Evolutionary conservation across 2,329 filamentous ascomycete species (phyloP).

Genomic region (Aureobasidium musti): DNA sequence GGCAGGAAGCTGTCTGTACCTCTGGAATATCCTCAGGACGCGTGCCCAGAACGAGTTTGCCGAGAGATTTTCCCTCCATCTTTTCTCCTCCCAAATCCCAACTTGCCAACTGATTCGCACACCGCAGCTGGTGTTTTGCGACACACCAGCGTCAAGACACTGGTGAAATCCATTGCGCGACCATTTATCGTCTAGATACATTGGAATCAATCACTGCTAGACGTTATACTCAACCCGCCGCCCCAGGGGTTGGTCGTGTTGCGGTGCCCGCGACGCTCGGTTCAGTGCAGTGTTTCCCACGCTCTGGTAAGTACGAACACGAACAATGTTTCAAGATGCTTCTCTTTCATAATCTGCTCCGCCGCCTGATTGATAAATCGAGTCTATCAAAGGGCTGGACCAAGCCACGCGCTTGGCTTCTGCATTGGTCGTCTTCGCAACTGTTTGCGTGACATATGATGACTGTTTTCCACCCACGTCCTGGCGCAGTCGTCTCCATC

Average conservation of each 20-base stretch:
- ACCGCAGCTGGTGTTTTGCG: background rate
- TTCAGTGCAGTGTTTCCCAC: background rate
- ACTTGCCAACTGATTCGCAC: conserved; percentile 8
- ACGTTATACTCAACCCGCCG: background rate
- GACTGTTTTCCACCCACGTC: background rate
- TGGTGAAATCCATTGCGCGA: background rate
- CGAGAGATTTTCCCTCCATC: conserved; percentile 19
- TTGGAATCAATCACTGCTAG: background rate
- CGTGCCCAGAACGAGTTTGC: conserved; percentile 2
- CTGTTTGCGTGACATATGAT: conserved; percentile 17
- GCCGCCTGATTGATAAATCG: background rate
- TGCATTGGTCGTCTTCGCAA: background rate
- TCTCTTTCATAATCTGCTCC: background rate
- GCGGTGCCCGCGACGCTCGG: conserved; percentile 3
- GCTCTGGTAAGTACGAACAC: conserved; percentile 19
- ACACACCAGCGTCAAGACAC: background rate
- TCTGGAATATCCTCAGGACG: background rate
- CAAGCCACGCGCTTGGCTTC: conserved; percentile 25
- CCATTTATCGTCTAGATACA: background rate
- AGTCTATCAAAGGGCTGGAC: background rate
- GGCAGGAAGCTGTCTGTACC: background rate
- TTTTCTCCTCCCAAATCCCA: background rate
- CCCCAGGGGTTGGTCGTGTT: conserved; percentile 12
- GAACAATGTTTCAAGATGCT: background rate
- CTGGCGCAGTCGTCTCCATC: background rate